A percentile compares a stretch with the other conserved stretches of the same genome.
phyloP scores from a whole-genome alignment of 2,329 filamentous ascomycete species.

The Pestalotiopsis sp. region DNA sequence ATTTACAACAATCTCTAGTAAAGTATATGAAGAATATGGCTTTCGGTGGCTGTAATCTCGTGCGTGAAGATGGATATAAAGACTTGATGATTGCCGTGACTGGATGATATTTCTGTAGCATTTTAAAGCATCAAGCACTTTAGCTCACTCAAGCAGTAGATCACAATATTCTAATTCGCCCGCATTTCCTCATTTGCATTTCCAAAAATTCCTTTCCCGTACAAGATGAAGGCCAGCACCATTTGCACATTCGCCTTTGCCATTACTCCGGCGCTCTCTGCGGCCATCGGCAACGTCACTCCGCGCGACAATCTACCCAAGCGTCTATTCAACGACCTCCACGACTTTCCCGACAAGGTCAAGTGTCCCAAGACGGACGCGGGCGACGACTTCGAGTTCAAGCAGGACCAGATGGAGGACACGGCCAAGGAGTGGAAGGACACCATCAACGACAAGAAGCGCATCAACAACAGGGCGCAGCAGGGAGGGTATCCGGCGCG shows the following conservation, averaged over 20 bases:
- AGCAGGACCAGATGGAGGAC: slow-evolving; percentile 8
- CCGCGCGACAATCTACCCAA: not conserved
- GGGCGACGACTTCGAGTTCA: not conserved
- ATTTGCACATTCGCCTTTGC: not conserved
- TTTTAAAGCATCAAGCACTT: not conserved
- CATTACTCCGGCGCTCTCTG: slow-evolving; percentile 6
- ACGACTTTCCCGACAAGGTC: slow-evolving; percentile 8
- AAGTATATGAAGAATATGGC: not conserved
- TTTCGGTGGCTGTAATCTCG: not conserved
- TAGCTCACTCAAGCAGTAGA: not conserved
- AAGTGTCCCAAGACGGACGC: slow-evolving; percentile 8
- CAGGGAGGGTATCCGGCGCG: not conserved
- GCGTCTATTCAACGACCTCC: not conserved
- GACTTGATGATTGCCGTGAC: not conserved
- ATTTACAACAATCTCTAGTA: not conserved
- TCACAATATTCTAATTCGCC: not conserved
- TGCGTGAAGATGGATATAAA: not conserved
- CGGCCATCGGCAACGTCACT: slow-evolving; percentile 7
- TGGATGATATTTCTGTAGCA: not conserved
- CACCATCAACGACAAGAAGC: slow-evolving; percentile 7
- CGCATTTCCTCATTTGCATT: not conserved
- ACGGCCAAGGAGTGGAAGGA: not conserved
- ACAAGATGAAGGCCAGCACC: slow-evolving; percentile 8
- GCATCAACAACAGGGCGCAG: not conserved
- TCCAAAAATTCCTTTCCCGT: not conserved